Evolutionary conservation across 805 yeast genomes (phyloP).

Genomic region (Myxozyma neotropica): DNA sequence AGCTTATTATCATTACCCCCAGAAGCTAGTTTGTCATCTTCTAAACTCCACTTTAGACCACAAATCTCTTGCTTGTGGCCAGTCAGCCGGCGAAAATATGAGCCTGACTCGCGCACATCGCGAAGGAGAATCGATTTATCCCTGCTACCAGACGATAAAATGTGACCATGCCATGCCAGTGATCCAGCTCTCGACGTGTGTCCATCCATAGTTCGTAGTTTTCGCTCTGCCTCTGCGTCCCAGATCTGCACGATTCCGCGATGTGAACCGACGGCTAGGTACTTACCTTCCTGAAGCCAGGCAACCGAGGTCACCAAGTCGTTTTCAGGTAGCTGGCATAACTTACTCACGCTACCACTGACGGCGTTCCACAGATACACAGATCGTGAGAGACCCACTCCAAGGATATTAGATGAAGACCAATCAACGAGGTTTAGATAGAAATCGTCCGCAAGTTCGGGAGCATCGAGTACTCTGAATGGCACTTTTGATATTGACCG

Average conservation of each 20-base stretch:
- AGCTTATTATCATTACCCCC: conserved; percentile 94
- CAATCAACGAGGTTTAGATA: conserved; percentile 91
- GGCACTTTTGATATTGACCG: conserved; percentile 84
- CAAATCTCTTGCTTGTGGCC: conserved; percentile 93
- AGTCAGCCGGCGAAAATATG: conserved; percentile 69
- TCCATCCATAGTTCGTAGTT: conserved; percentile 90
- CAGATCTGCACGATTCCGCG: conserved; percentile 90
- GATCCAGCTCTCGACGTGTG: conserved; percentile 82
- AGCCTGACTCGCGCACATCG: conserved; percentile 87
- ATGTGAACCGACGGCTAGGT: conserved; percentile 87
- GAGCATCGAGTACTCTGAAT: conserved; percentile 92
- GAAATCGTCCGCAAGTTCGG: conserved; percentile 91
- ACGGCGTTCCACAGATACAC: conserved; percentile 91
- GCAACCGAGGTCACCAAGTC: conserved; percentile 80
- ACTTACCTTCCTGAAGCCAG: conserved; percentile 96
- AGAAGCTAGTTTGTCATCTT: conserved; percentile 87
- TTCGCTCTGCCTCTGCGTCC: conserved; percentile 82
- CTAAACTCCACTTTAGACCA: conserved; percentile 91
- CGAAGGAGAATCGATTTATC: conserved; percentile 84
- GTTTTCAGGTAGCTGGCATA: conserved; percentile 69
- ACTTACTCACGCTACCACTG: conserved; percentile 76
- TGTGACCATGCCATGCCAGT: conserved; percentile 91
- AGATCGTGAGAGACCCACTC: conserved; percentile 85
- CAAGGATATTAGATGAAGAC: conserved; percentile 87
- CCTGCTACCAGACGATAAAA: conserved; percentile 82